Evolutionary conservation across 139 green algal species (phyloP).

Genomic region (Auxenochlorella pyrenoidosa): DNA sequence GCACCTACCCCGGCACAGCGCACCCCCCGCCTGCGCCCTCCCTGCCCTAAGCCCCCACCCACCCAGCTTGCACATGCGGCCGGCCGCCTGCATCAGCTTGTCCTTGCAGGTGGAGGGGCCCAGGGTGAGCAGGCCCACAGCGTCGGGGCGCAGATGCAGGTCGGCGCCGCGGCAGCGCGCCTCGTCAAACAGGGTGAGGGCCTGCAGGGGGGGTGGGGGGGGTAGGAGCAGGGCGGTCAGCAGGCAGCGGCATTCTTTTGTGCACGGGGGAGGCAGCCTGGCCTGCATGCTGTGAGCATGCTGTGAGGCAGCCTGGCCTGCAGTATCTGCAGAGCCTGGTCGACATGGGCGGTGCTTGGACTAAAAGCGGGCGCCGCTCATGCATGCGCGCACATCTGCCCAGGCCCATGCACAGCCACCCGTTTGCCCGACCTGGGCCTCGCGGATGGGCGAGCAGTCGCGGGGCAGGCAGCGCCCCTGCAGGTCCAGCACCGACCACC

Average conservation of each 20-base stretch:
- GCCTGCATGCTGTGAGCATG: too few relatives aligned
- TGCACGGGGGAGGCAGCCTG: too few relatives aligned
- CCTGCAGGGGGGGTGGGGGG: not conserved
- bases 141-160: constrained; percentile 52
- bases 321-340: too few relatives aligned
- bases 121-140: constrained; percentile 70
- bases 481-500: constrained; percentile 48
- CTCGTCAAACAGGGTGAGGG: constrained; percentile 65
- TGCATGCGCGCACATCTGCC: too few relatives aligned
- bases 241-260: too few relatives aligned
- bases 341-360: too few relatives aligned
- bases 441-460: constrained; percentile 43
- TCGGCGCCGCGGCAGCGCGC: constrained; percentile 55
- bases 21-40: too few relatives aligned
- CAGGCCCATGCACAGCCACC: too few relatives aligned
- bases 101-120: constrained; percentile 59
- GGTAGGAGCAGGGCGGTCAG: too few relatives aligned
- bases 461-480: constrained; percentile 36
- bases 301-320: too few relatives aligned
- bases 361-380: too few relatives aligned
- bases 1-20: too few relatives aligned
- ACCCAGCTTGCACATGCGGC: constrained; percentile 24
- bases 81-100: constrained; percentile 67
- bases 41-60: not conserved
- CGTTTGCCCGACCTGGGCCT: constrained; percentile 42